These are phyloP conservation scores for Leptoxyphium fumago DNA, from an alignment of 2,329 filamentous ascomycete genomes.

Conservation along the genomic window DNA sequence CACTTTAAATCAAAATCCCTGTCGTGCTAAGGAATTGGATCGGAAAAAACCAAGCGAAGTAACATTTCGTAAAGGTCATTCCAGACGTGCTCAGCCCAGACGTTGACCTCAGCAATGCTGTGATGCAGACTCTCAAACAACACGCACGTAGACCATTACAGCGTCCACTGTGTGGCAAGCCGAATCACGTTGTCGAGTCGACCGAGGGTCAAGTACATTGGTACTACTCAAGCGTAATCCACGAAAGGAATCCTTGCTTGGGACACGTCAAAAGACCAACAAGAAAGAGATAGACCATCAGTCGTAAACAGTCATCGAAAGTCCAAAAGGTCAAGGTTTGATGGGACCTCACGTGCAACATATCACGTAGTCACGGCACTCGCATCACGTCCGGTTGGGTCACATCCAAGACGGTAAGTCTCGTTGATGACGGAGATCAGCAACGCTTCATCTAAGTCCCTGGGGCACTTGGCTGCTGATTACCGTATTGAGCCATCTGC, in stretches of 20 bases:
- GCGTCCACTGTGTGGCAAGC: no score
- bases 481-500: slow-evolving; percentile 19
- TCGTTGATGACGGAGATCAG: slow-evolving; percentile 4
- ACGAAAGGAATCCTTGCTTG: background rate
- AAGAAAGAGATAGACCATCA: background rate
- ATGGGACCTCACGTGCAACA: background rate
- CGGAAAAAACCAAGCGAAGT: no score
- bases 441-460: slow-evolving; percentile 10
- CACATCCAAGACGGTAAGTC: background rate
- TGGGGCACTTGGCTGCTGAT: slow-evolving; percentile 17
- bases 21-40: no score
- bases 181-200: background rate
- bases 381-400: background rate
- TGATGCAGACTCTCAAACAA: no score
- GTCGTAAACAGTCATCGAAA: background rate
- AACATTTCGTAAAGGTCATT: no score
- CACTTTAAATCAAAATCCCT: no score
- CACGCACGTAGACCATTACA: no score
- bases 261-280: background rate
- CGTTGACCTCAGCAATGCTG: no score
- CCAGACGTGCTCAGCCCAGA: no score
- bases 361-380: background rate
- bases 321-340: background rate
- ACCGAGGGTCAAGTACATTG: background rate
- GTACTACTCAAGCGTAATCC: background rate